These are phyloP conservation scores for Hondaea fermentalgiana DNA, from an alignment of 108 stramenopile species.

Conservation along the genomic window DNA sequence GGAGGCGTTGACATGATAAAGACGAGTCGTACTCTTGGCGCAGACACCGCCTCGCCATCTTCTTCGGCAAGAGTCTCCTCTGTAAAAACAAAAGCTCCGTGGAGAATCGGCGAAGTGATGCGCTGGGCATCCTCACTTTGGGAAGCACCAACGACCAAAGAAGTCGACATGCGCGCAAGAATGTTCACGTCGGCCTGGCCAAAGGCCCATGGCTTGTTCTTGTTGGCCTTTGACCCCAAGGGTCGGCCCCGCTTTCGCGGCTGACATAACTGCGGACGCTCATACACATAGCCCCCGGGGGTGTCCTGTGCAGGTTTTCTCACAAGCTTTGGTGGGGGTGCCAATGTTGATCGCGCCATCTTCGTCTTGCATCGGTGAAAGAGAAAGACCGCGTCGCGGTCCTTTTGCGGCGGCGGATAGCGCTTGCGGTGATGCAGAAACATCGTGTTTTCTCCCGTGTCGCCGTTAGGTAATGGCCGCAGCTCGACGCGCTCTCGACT, in stretches of 20 bases:
- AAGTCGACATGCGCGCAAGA: neutral
- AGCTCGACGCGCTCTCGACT: neutral
- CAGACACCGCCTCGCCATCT: neutral
- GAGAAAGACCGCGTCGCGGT: constrained; percentile 5
- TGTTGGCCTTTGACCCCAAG: neutral
- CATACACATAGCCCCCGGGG: neutral
- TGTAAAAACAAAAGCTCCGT: neutral
- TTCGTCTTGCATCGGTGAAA: neutral
- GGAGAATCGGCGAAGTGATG: neutral
- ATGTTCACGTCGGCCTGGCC: neutral
- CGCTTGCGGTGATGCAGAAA: neutral
- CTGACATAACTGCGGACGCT: neutral
- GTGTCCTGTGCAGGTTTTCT: neutral
- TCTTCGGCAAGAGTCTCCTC: neutral
- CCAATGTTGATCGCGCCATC: neutral
- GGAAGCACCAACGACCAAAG: neutral
- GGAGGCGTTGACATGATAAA: neutral
- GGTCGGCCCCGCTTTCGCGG: neutral
- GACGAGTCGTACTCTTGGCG: neutral
- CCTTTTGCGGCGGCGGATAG: neutral
- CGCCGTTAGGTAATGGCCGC: neutral
- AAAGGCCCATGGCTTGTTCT: constrained; percentile 8
- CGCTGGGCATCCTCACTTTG: neutral
- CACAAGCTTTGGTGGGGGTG: neutral
- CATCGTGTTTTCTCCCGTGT: neutral